Conservation (phyloP, 148 eudicot genomes). For the Hydrangea macrophylla region DNA sequence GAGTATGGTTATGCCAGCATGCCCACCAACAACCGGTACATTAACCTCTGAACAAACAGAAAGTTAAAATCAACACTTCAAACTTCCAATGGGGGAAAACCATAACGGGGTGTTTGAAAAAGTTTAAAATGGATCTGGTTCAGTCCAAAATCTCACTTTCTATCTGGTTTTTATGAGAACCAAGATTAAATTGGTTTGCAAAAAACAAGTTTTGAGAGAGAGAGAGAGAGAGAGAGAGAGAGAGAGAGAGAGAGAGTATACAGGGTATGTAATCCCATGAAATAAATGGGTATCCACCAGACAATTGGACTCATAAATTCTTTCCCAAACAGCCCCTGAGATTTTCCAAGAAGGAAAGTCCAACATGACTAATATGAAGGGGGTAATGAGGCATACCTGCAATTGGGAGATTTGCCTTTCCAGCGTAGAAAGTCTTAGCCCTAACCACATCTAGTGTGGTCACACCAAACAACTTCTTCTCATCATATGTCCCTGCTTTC, state of each 20-base stretch:
- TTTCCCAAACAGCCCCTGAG: too few species aligned
- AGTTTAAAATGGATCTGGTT: too few species aligned
- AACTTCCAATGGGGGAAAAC: neutral
- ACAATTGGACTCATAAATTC: too few species aligned
- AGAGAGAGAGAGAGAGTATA: too few species aligned
- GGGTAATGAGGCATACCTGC: conserved; percentile 39
- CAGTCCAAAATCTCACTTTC: too few species aligned
- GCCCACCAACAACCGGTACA: conserved; percentile 97
- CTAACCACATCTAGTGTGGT: conserved; percentile 91
- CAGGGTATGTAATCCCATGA: too few species aligned
- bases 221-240: too few species aligned
- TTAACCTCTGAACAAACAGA: conserved; percentile 52
- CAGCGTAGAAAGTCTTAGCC: conserved; percentile 91
- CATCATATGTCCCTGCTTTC: conserved; percentile 85
- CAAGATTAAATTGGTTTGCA: too few species aligned
- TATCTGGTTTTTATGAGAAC: too few species aligned
- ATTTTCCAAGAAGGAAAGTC: neutral
- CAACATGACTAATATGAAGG: neutral
- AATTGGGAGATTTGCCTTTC: conserved; percentile 60
- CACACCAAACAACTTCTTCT: conserved; percentile 86
- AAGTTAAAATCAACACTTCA: neutral
- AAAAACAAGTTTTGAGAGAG: too few species aligned
- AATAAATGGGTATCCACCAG: too few species aligned
- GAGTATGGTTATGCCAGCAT: conserved; percentile 93
- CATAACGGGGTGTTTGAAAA: too few species aligned